Conservation (phyloP, 305 asterid species). For the Euphrasia arctica region DNA sequence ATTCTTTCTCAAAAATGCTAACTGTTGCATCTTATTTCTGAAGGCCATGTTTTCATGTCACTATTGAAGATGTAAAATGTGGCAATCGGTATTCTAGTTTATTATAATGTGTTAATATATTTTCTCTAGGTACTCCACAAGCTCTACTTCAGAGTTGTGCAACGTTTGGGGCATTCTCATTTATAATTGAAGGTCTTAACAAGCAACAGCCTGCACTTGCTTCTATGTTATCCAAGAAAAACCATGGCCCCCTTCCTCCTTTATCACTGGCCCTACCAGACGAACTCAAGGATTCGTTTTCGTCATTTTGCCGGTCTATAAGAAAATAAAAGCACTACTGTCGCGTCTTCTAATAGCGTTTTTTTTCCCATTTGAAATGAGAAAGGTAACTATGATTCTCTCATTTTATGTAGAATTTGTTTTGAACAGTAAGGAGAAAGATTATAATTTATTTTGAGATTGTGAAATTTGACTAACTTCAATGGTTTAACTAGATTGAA, state of each 20-base stretch:
- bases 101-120: neutral
- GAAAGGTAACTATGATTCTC: neutral
- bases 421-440: neutral
- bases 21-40: neutral
- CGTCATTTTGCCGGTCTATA: slow-evolving; percentile 63
- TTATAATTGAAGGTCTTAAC: slow-evolving; percentile 80
- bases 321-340: slow-evolving; percentile 36
- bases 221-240: slow-evolving; percentile 39
- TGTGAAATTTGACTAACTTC: too few species aligned
- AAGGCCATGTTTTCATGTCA: neutral
- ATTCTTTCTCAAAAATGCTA: too few species aligned
- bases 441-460: too few species aligned
- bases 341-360: neutral
- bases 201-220: slow-evolving; percentile 92
- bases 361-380: neutral
- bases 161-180: slow-evolving; percentile 90
- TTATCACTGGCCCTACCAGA: slow-evolving; percentile 76
- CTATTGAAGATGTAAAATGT: neutral
- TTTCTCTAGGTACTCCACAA: slow-evolving; percentile 81
- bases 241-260: slow-evolving; percentile 55
- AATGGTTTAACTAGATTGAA: too few species aligned
- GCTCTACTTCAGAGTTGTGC: slow-evolving; percentile 87
- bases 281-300: slow-evolving; percentile 77
- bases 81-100: too few species aligned
- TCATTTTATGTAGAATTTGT: neutral